These are phyloP conservation scores for Solanum virginianum DNA, from an alignment of 257 asterid species.

Conservation along the genomic window DNA sequence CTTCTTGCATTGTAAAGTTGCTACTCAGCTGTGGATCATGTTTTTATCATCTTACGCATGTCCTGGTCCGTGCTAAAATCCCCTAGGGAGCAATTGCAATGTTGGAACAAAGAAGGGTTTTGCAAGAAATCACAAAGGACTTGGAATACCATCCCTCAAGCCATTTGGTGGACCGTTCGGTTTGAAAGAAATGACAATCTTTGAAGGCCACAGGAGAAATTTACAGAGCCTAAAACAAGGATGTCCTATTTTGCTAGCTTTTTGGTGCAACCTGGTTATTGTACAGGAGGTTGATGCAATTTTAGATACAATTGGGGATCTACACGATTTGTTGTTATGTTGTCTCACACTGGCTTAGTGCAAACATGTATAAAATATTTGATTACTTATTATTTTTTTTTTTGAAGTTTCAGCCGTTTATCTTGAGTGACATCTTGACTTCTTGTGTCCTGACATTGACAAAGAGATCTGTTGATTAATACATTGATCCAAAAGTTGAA, in stretches of 20 bases:
- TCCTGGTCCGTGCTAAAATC: background rate
- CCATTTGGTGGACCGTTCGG: background rate
- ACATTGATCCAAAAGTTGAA: background rate
- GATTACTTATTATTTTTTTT: background rate
- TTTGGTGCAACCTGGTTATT: background rate
- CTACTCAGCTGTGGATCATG: background rate
- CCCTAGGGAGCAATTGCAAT: background rate
- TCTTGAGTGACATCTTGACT: background rate
- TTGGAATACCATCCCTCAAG: background rate
- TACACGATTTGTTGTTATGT: background rate
- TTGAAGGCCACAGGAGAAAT: background rate
- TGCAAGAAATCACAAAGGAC: background rate
- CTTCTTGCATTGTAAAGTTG: background rate
- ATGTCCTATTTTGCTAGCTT: background rate
- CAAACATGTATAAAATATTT: background rate
- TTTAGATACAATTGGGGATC: background rate
- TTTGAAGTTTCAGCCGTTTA: background rate
- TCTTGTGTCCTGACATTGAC: background rate
- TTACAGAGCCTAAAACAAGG: background rate
- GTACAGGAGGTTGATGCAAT: background rate
- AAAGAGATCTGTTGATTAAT: background rate
- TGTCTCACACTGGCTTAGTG: background rate
- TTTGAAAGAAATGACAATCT: background rate
- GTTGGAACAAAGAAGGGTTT: background rate
- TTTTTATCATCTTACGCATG: background rate